Base-by-base conservation (phyloP, 2,329 filamentous ascomycete genomes). In the Monosporascus sp. region DNA sequence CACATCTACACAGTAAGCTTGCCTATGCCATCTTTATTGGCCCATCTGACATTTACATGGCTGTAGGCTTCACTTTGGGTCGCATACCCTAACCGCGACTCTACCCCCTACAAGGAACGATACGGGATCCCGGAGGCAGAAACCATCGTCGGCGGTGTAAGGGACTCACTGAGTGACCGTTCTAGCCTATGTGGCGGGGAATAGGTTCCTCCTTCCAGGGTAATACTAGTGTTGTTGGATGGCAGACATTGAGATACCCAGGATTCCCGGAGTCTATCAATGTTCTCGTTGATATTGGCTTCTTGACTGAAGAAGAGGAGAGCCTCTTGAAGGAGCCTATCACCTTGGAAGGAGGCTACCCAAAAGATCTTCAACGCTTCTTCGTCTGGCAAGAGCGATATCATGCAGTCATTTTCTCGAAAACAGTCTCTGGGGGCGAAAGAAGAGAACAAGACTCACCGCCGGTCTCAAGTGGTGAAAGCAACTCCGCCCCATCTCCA, bases 61-160 rank as follows among this genome's bases (percentile, higher is more conserved):
- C 22, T 24, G 5, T 24, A 37, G 89, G 90, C 56, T 96, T 85
- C 70, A 86, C 88, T 50, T 92, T 96, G n/a, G 64, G 90, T 96
- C 60, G 90, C 88, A 45, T 97, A 97, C 75, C 88, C 89, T 56
- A 97, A 97, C 83, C 82, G 91, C 63, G 92, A 97, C 75, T 92
- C 86, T n/a, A 93, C 89, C 15, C 79, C 82, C 11, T 97, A 93
- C 83, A 86, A 85, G 68, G 86, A 95, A 78, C 85, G 89, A 58
- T 97, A 96, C 80, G 74, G 83, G 72, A 96, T 96, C 67, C 90
- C 91, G 52, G 92, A 97, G 76, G 90, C 90, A 22, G 74, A 96
- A 72, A 96, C 89, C 51, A 83, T 96, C 65, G 78, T 96, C 70
- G 83, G 90, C 51, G 89, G 88, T 57, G 22, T 5, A 24, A 24